phyloP scores from a whole-genome alignment of 1,139 yeast genomes.

The Hyphopichia burtonii region DNA sequence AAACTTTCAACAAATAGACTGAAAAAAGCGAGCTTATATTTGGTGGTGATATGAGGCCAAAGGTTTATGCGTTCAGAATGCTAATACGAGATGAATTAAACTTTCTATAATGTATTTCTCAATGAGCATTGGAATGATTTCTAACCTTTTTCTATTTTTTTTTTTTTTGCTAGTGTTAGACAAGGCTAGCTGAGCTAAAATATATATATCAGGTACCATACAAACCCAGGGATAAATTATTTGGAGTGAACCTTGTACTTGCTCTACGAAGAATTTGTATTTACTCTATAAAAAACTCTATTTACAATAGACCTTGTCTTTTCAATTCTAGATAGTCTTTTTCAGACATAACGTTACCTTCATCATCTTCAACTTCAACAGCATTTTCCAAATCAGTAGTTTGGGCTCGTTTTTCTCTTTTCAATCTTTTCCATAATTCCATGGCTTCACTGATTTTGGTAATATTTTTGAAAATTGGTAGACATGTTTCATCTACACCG shows the following conservation, averaged over 20 bases:
- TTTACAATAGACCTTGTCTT: conserved; percentile 67
- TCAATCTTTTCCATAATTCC: conserved; percentile 51
- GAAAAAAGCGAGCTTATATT: too few species aligned
- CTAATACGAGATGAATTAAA: not conserved
- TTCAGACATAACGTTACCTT: conserved; percentile 89
- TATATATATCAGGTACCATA: too few species aligned
- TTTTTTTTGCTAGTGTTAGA: not conserved
- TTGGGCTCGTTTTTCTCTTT: conserved; percentile 34
- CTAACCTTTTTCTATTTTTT: not conserved
- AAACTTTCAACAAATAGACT: not conserved
- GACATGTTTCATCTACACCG: conserved; percentile 55
- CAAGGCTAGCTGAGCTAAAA: too few species aligned
- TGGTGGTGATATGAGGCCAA: too few species aligned
- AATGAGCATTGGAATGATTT: not conserved
- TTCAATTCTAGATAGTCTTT: conserved; percentile 80
- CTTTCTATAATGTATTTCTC: not conserved
- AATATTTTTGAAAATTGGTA: conserved; percentile 60
- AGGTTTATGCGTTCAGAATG: not conserved
- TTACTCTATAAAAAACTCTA: not conserved
- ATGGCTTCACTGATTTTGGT: conserved; percentile 67
- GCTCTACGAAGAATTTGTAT: too few species aligned
- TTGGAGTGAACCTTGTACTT: too few species aligned
- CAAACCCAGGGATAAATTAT: too few species aligned
- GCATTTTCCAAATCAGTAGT: conserved; percentile 53
- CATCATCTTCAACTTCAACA: conserved; percentile 84